Conservation (phyloP, 805 yeast species). For the Soucietia sequanensis region DNA sequence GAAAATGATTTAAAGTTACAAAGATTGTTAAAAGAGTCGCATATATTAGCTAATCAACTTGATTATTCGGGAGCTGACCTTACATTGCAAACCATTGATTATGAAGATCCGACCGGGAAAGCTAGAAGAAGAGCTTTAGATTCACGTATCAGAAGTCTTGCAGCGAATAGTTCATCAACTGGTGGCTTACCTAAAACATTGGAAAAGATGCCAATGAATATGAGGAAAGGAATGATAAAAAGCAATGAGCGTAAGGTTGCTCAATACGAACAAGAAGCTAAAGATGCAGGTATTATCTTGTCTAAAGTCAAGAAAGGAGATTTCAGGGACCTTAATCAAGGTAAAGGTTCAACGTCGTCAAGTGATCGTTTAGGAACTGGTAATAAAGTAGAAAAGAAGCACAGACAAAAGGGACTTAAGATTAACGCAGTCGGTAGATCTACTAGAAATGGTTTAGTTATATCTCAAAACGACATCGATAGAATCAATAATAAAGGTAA, state of each 20-base stretch:
- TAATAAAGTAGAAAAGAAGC: conserved; percentile 33
- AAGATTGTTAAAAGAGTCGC: conserved; percentile 68
- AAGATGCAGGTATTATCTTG: conserved; percentile 86
- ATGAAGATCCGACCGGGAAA: conserved; percentile 64
- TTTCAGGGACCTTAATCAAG: conserved; percentile 54
- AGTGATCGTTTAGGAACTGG: conserved; percentile 53
- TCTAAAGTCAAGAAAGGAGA: conserved; percentile 69
- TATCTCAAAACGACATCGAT: conserved; percentile 67
- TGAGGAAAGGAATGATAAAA: conserved; percentile 79
- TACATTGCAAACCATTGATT: conserved; percentile 60
- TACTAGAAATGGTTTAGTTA: conserved; percentile 75
- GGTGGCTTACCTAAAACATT: conserved; percentile 47
- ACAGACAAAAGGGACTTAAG: conserved; percentile 75
- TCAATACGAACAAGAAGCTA: conserved; percentile 72
- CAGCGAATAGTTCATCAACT: conserved; percentile 40
- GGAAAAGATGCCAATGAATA: conserved; percentile 85
- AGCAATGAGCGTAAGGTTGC: conserved; percentile 51
- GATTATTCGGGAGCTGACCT: conserved; percentile 65
- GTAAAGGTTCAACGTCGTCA: conserved; percentile 51
- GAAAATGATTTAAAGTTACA: conserved; percentile 74
- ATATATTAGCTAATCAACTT: conserved; percentile 47
- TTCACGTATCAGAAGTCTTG: conserved; percentile 49
- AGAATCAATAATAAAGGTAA: conserved; percentile 24
- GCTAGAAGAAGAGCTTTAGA: conserved; percentile 65
- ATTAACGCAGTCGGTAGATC: conserved; percentile 73